Conservation (phyloP, 2,329 filamentous ascomycete species). For the Polytolypa hystricis region DNA sequence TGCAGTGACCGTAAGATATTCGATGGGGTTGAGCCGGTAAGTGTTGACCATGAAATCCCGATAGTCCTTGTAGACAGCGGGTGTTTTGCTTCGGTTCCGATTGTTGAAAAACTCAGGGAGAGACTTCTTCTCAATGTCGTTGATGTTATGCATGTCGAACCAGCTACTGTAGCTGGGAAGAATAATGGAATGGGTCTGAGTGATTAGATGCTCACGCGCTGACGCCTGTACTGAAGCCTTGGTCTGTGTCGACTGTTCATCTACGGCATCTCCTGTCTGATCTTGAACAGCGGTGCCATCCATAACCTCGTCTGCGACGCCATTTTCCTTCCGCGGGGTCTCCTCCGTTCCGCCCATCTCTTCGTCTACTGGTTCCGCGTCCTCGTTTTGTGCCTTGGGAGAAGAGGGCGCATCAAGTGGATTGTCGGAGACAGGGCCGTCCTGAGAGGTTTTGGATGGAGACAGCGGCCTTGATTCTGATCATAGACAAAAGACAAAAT, state of each 20-base stretch:
- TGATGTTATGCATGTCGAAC: constrained; percentile 95
- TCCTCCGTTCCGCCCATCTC: constrained; percentile 61
- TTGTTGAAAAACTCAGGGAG: constrained; percentile 98
- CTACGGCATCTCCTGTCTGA: constrained; percentile 38
- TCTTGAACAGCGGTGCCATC: constrained; percentile 34
- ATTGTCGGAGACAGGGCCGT: constrained; percentile 43
- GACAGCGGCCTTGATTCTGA: constrained; percentile 25
- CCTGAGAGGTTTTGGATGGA: constrained; percentile 20
- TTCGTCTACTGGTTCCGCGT: constrained; percentile 55
- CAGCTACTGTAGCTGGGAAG: constrained; percentile 95
- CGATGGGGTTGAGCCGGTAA: constrained; percentile 86
- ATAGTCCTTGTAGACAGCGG: constrained; percentile 96
- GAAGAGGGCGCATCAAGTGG: constrained; percentile 59
- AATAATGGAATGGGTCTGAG: constrained; percentile 91
- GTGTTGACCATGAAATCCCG: constrained; percentile 99
- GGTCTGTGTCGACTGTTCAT: constrained; percentile 49
- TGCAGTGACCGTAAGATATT: constrained; percentile 94
- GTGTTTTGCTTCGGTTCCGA: constrained; percentile 95
- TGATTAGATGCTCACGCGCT: constrained; percentile 81
- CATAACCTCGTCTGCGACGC: constrained; percentile 20
- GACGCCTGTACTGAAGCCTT: constrained; percentile 76
- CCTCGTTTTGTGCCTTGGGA: constrained; percentile 50
- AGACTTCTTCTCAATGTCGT: constrained; percentile 85
- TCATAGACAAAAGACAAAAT: constrained; percentile 11
- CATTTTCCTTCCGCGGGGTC: constrained; percentile 35